A percentile compares a stretch with the other conserved stretches of the same genome.
Conservation (phyloP, 768 basidiomycete genomes). For the Hericium coralloides region DNA sequence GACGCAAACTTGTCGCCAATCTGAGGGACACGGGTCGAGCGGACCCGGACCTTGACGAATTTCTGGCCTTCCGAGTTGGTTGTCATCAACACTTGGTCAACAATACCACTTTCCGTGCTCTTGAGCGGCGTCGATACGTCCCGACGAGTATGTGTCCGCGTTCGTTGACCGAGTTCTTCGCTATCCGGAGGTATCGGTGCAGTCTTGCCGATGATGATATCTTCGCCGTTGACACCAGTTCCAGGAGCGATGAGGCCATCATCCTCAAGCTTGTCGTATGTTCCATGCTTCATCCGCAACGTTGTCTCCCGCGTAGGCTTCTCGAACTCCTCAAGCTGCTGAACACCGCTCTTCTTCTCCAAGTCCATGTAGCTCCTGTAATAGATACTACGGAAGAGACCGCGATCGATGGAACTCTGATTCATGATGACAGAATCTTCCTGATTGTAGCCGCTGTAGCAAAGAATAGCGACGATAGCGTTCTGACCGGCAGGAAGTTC, state of each 20-base stretch:
- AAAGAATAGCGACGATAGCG: slow-evolving; percentile 95
- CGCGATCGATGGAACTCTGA: slow-evolving; percentile 96
- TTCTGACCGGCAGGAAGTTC: slow-evolving; percentile 99
- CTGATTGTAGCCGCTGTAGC: slow-evolving; percentile 99
- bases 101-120: slow-evolving; percentile 95
- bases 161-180: slow-evolving; percentile 94
- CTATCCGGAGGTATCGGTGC: slow-evolving; percentile 95
- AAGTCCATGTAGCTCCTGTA: slow-evolving; percentile 98
- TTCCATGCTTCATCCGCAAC: slow-evolving; percentile 94
- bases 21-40: slow-evolving; percentile 94
- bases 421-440: slow-evolving; percentile 99
- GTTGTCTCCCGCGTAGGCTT: slow-evolving; percentile 91
- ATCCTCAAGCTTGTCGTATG: slow-evolving; percentile 95
- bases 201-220: slow-evolving; percentile 99
- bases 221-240: slow-evolving; percentile 90
- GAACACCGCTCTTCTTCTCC: slow-evolving; percentile 92
- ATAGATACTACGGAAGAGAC: slow-evolving; percentile 97
- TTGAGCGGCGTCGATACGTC: slow-evolving; percentile 98
- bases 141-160: slow-evolving; percentile 85
- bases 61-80: slow-evolving; percentile 95
- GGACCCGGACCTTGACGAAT: slow-evolving; percentile 95
- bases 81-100: slow-evolving; percentile 95
- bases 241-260: slow-evolving; percentile 96
- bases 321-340: slow-evolving; percentile 92
- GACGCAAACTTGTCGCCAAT: slow-evolving; percentile 99